Conservation (phyloP, 2,329 filamentous ascomycete species). For the Stagonosporopsis cucurbitacearum region DNA sequence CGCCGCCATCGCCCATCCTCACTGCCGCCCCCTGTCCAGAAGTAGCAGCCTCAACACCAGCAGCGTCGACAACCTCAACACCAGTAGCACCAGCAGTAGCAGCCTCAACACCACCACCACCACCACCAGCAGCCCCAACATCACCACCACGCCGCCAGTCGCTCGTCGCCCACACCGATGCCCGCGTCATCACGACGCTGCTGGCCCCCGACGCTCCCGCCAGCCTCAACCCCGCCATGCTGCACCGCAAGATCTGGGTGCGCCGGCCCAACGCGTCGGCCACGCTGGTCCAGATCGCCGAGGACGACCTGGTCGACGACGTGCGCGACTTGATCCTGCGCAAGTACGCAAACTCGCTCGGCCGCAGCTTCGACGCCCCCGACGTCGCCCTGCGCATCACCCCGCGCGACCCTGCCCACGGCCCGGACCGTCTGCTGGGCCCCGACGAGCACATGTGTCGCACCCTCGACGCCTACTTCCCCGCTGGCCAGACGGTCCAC, state of each 20-base stretch:
- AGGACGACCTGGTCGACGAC: constrained; percentile 93
- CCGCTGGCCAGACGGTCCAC: constrained; percentile 83
- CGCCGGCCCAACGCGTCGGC: constrained; percentile 84
- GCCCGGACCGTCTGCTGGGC: constrained; percentile 72
- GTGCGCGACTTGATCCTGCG: constrained; percentile 88
- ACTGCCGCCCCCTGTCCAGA: too few relatives aligned
- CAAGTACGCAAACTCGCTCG: constrained; percentile 94
- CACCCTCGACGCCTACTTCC: constrained; percentile 81
- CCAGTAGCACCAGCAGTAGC: too few relatives aligned
- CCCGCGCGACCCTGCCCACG: constrained; percentile 65
- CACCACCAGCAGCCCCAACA: constrained; percentile 12
- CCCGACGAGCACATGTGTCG: constrained; percentile 85
- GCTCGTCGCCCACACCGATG: constrained; percentile 50
- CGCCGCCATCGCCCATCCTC: too few relatives aligned
- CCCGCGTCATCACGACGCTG: constrained; percentile 58
- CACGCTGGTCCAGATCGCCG: constrained; percentile 82
- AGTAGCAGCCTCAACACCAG: constrained; percentile 2
- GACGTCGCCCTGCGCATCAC: constrained; percentile 82
- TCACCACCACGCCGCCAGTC: constrained; percentile 49
- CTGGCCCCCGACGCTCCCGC: constrained; percentile 54
- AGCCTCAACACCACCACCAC: not conserved
- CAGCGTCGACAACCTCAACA: constrained; percentile 5
- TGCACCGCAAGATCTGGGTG: constrained; percentile 89
- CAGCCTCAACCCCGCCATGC: constrained; percentile 37
- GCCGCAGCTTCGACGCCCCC: constrained; percentile 85